Conservation (phyloP, 495 filamentous ascomycete species). For the Jackrogersella multiformis region DNA sequence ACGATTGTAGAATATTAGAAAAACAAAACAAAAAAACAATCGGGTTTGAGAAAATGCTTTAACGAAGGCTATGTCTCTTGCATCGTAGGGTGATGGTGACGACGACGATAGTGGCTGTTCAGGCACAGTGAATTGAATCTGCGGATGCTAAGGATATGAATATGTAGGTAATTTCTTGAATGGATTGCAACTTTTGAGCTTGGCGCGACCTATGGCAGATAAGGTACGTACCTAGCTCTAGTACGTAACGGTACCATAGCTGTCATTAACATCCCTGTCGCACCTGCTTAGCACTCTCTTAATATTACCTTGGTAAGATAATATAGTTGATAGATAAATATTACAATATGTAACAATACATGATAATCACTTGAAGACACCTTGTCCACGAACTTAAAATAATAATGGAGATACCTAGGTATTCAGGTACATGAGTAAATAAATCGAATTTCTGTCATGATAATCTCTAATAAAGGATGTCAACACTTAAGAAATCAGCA, state of each 20-base stretch:
- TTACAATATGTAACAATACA: conserved; percentile 18
- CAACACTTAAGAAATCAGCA: background rate
- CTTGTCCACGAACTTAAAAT: conserved; percentile 13
- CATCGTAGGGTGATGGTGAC: conserved; percentile 21
- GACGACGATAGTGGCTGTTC: conserved; percentile 30
- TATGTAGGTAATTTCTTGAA: background rate
- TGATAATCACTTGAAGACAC: conserved; percentile 20
- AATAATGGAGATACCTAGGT: background rate
- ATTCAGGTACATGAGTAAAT: background rate
- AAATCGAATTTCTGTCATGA: conserved; percentile 6
- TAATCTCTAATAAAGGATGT: background rate
- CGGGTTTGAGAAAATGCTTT: conserved; percentile 8
- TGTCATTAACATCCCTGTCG: conserved; percentile 20
- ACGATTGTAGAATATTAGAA: conserved; percentile 61
- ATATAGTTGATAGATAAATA: background rate
- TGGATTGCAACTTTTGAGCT: conserved; percentile 6
- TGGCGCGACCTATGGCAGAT: conserved; percentile 8
- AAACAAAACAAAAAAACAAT: conserved; percentile 56
- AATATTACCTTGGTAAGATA: background rate
- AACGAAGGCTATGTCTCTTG: conserved; percentile 16
- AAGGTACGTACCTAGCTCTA: too few species aligned
- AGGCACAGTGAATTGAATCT: conserved; percentile 27
- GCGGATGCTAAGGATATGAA: background rate
- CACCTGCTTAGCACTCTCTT: background rate
- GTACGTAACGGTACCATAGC: conserved; percentile 1